phyloP scores from a whole-genome alignment of 306 rosid genomes.

The Corylus heterophylla region DNA sequence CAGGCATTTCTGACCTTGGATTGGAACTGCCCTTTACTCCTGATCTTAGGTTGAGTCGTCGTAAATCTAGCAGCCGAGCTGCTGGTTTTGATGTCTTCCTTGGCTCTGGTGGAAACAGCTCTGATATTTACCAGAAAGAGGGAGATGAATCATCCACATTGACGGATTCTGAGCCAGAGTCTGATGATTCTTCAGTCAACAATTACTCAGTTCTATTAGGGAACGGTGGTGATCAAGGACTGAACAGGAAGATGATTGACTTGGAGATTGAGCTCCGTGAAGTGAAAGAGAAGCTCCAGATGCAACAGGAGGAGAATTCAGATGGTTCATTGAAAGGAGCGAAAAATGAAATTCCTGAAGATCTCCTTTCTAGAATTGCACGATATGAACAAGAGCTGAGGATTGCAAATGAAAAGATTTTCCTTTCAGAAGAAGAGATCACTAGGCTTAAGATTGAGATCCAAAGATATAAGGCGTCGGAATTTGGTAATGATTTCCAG shows the following conservation, averaged over 20 bases:
- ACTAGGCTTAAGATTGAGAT: constrained; percentile 48
- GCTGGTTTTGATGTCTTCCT: constrained; percentile 96
- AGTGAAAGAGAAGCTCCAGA: constrained; percentile 66
- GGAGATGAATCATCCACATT: constrained; percentile 76
- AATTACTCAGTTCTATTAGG: constrained; percentile 57
- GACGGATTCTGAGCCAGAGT: constrained; percentile 86
- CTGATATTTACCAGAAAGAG: constrained; percentile 68
- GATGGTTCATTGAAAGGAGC: constrained; percentile 43
- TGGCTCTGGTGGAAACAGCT: constrained; percentile 67
- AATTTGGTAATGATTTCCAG: constrained; percentile 16
- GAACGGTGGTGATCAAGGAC: constrained; percentile 52
- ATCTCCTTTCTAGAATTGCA: constrained; percentile 42
- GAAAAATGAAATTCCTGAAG: constrained; percentile 45
- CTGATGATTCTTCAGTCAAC: constrained; percentile 90
- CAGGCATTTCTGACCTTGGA: constrained; percentile 65
- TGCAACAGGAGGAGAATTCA: constrained; percentile 55
- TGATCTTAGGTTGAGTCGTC: constrained; percentile 44
- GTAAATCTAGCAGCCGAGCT: constrained; percentile 66
- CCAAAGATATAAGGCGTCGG: constrained; percentile 37
- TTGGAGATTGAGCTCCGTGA: constrained; percentile 86
- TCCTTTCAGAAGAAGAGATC: constrained; percentile 51
- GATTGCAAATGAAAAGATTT: constrained; percentile 57
- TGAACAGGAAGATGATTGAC: constrained; percentile 62
- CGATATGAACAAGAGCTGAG: constrained; percentile 59
- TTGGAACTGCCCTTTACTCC: constrained; percentile 65